A percentile compares a stretch with the other conserved stretches of the same genome.
Evolutionary conservation across 805 yeast genomes (phyloP).

Genomic region (Zygosaccharomyces siamensis): DNA sequence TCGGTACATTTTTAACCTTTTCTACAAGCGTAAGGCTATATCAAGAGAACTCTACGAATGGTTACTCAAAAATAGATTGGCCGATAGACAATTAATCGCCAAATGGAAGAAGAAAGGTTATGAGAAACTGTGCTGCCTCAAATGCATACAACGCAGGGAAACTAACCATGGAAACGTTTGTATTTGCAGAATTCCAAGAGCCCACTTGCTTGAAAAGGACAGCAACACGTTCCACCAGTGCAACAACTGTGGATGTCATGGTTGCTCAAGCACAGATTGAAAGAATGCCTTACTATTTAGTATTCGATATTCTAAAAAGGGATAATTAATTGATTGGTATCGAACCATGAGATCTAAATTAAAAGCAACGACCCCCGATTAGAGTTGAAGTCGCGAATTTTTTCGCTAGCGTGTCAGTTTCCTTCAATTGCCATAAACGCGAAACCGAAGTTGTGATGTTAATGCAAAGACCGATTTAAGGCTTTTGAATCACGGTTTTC

Average conservation of each 20-base stretch:
- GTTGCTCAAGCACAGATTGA: constrained; percentile 74
- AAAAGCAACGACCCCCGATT: neutral
- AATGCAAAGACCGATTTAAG: neutral
- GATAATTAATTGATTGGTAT: neutral
- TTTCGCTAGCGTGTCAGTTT: constrained; percentile 5
- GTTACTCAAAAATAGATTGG: constrained; percentile 61
- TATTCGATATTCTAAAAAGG: neutral
- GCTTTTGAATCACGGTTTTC: neutral
- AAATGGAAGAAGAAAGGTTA: constrained; percentile 85
- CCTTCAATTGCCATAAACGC: constrained; percentile 3
- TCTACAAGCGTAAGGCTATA: constrained; percentile 65
- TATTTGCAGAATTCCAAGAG: constrained; percentile 79
- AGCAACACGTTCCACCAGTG: constrained; percentile 46
- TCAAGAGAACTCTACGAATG: constrained; percentile 66
- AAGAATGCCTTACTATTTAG: neutral
- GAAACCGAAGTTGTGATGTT: neutral
- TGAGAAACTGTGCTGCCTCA: constrained; percentile 77
- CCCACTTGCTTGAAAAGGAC: constrained; percentile 38
- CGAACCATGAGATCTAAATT: constrained; percentile 1
- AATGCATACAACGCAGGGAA: constrained; percentile 63
- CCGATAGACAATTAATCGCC: constrained; percentile 68
- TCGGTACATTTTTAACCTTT: constrained; percentile 67
- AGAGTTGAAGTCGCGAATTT: constrained; percentile 1
- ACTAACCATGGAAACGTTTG: constrained; percentile 66
- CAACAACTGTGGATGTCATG: constrained; percentile 78